Evolutionary conservation across 306 rosid species (phyloP).

Genomic region (Lathyrus oleraceus): DNA sequence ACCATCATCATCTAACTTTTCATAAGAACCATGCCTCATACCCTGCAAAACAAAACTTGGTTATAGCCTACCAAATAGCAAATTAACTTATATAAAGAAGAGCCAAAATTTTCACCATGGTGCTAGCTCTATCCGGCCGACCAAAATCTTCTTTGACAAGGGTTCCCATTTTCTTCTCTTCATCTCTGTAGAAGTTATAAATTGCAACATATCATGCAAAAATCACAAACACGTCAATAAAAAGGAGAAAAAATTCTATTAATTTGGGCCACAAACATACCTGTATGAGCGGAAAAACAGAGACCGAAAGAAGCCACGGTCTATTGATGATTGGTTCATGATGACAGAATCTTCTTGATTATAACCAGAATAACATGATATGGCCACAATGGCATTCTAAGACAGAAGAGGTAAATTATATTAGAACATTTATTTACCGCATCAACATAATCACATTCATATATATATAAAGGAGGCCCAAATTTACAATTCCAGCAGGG

Average conservation of each 20-base stretch:
- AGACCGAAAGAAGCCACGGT: constrained; percentile 97
- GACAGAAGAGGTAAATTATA: constrained; percentile 1
- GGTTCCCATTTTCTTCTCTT: constrained; percentile 99
- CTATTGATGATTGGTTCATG: constrained; percentile 96
- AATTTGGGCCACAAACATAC: constrained; percentile 41
- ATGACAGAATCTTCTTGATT: constrained; percentile 99
- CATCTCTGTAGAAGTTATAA: constrained; percentile 59
- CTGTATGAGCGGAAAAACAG: constrained; percentile 97
- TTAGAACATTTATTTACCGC: constrained; percentile 18
- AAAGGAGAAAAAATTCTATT: not conserved
- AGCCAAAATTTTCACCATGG: constrained; percentile 63
- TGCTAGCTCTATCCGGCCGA: constrained; percentile 93
- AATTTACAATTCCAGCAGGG: constrained; percentile 95
- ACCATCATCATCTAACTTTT: constrained; percentile 97
- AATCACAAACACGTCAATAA: not conserved
- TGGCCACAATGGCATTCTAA: constrained; percentile 98
- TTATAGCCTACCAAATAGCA: not conserved
- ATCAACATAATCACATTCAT: constrained; percentile 3
- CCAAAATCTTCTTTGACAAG: constrained; percentile 98
- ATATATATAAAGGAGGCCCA: constrained; percentile 8
- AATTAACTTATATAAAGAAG: constrained; percentile 9
- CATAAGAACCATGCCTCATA: constrained; percentile 98
- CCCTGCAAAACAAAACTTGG: constrained; percentile 63
- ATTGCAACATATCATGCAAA: constrained; percentile 18
- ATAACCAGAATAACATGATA: constrained; percentile 93